These are phyloP conservation scores for Cicer yamashitae DNA, from an alignment of 306 rosid species.

Conservation along the genomic window DNA sequence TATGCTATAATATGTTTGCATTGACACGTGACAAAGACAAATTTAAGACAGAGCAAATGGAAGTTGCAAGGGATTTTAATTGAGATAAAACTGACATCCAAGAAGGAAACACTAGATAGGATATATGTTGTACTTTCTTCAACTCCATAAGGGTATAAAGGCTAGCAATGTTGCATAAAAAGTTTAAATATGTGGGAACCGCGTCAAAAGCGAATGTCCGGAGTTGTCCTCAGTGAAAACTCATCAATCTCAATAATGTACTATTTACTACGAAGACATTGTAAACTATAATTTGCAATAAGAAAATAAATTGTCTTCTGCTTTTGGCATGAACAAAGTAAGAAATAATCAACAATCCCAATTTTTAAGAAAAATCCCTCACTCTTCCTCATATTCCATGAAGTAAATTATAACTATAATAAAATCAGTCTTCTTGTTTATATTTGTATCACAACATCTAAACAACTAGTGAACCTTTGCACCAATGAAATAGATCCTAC, in stretches of 20 bases:
- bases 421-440: constrained; percentile 15
- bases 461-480: constrained; percentile 28
- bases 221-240: constrained; percentile 28
- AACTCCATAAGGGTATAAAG: constrained; percentile 22
- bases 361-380: no score
- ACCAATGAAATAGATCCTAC: neutral
- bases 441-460: constrained; percentile 17
- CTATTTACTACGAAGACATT: constrained; percentile 5
- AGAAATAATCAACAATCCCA: no score
- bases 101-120: constrained; percentile 10
- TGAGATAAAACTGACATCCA: constrained; percentile 31
- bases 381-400: no score
- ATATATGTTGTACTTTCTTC: constrained; percentile 31
- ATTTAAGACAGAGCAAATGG: constrained; percentile 6
- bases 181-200: constrained; percentile 26
- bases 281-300: neutral
- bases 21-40: constrained; percentile 17
- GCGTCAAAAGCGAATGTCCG: constrained; percentile 12
- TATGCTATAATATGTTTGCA: constrained; percentile 22
- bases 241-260: constrained; percentile 22
- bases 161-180: constrained; percentile 4
- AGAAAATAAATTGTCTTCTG: constrained; percentile 27
- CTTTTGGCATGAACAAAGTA: neutral
- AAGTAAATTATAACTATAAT: neutral
- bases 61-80: constrained; percentile 28